Conservation (phyloP, 2,329 filamentous ascomycete species). For the Metarhizium sp. region DNA sequence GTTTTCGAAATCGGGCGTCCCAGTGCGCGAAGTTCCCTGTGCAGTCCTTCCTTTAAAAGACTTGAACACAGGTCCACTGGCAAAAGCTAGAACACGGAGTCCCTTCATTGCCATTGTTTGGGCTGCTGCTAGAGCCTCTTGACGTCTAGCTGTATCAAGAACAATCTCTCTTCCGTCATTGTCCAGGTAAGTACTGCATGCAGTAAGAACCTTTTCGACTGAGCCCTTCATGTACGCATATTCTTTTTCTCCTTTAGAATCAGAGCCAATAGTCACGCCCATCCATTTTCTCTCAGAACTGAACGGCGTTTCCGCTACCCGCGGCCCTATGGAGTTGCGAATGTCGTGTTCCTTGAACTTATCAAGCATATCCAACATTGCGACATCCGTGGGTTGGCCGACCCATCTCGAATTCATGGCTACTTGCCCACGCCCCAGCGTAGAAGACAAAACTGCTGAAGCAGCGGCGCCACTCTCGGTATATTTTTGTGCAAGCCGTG, state of each 20-base stretch:
- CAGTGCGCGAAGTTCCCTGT: conserved; percentile 33
- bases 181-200: conserved; percentile 86
- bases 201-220: conserved; percentile 73
- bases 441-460: conserved; percentile 72
- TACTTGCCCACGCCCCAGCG: conserved; percentile 51
- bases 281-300: conserved; percentile 99
- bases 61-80: conserved; percentile 63
- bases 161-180: conserved; percentile 79
- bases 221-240: conserved; percentile 94
- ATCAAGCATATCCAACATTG: conserved; percentile 90
- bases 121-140: conserved; percentile 69
- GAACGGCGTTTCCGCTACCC: conserved; percentile 82
- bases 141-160: conserved; percentile 64
- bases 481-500: conserved; percentile 63
- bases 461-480: conserved; percentile 63
- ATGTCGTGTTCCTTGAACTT: conserved; percentile 86
- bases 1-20: conserved; percentile 37
- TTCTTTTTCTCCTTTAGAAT: conserved; percentile 55
- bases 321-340: conserved; percentile 72
- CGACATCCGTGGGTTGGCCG: conserved; percentile 93
- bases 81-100: conserved; percentile 84
- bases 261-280: conserved; percentile 75
- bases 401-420: conserved; percentile 78
- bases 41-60: conserved; percentile 30
- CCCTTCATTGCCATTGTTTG: conserved; percentile 84